Base-by-base conservation (phyloP, 805 yeast genomes). In the Priceomyces carsonii region DNA sequence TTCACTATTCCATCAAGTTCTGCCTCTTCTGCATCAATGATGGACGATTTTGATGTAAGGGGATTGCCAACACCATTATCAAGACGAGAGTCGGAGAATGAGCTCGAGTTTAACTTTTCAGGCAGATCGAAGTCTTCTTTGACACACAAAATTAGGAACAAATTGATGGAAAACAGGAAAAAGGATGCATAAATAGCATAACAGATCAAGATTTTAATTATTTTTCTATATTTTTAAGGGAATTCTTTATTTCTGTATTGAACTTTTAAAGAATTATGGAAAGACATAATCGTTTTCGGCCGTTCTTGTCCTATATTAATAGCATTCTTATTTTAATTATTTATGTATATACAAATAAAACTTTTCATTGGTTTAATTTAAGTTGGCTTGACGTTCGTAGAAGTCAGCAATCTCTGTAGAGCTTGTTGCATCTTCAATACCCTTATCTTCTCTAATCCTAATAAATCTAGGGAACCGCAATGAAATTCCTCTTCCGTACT, bases 391-490 rank as follows among this genome's bases (percentile, higher is more conserved):
- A 34, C 79, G 71, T 48, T 80, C 81, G 55, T 88, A 90, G 53
- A 90, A 78, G 49, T 89, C 95, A 5, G 85, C 77, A 12, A 90
- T 79, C 60, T 89, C 95, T 15, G 84, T 84, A 21, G 93, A 79
- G 1, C 82, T 75, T 0, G 97, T 90, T 3, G 95, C 91, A 55
- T 90, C 95, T 48, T 86, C 93, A 1, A 83, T 75, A 0, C 75
- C 75, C 56, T 90, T 90, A 52, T 90, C 98, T 26, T 88, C 96
- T 54, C 98, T 73, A 14, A 85, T 68, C 38, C 95, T 69, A 2
- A 90, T 53, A 45, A 90, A 89, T 45, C 98, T 68, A 2, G 98
- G 98, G 52, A 90, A 90, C 48, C 98, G 68, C 38, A 90, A 65
- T 3, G 95, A 85, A 3, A 90, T 78, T 18, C 98, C 98, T 54